These are phyloP conservation scores for Coprinellus micaceus DNA, from an alignment of 768 basidiomycete species.

Conservation along the genomic window DNA sequence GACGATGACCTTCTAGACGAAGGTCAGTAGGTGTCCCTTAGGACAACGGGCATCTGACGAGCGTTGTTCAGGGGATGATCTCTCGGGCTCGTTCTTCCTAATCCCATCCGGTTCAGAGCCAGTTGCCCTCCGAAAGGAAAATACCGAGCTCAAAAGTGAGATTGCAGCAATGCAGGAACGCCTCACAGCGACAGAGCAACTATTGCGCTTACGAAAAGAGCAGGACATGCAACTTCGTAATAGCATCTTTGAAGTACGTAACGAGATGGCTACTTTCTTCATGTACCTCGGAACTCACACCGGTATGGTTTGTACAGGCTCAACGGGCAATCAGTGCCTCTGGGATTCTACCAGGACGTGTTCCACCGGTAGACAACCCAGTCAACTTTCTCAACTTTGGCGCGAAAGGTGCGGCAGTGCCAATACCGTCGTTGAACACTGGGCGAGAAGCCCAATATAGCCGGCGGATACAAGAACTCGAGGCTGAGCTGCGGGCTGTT, in stretches of 20 bases:
- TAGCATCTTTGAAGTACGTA: conserved; percentile 64
- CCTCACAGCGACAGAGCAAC: conserved; percentile 57
- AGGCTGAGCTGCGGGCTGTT: conserved; percentile 66
- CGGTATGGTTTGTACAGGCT: conserved; percentile 43
- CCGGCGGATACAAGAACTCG: conserved; percentile 72
- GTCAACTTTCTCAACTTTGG: conserved; percentile 57
- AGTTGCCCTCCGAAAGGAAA: conserved; percentile 60
- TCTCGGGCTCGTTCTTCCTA: conserved; percentile 78
- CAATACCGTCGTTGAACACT: conserved; percentile 47
- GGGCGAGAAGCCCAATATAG: conserved; percentile 53
- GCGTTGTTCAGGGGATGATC: conserved; percentile 48
- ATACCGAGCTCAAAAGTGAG: conserved; percentile 57
- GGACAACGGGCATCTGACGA: background rate
- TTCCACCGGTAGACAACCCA: conserved; percentile 43
- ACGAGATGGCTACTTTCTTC: background rate
- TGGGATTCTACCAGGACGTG: conserved; percentile 47
- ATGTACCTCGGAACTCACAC: background rate
- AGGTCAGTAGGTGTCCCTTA: conserved; percentile 37
- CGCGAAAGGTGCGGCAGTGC: conserved; percentile 39
- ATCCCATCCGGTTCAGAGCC: conserved; percentile 61
- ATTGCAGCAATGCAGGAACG: conserved; percentile 53
- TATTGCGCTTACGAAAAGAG: conserved; percentile 67
- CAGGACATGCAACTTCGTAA: conserved; percentile 79
- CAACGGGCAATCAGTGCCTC: conserved; percentile 78
- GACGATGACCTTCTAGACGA: conserved; percentile 58